Base-by-base conservation (phyloP, 2,329 filamentous ascomycete species). In the Ophiosphaerella herpotricha region DNA sequence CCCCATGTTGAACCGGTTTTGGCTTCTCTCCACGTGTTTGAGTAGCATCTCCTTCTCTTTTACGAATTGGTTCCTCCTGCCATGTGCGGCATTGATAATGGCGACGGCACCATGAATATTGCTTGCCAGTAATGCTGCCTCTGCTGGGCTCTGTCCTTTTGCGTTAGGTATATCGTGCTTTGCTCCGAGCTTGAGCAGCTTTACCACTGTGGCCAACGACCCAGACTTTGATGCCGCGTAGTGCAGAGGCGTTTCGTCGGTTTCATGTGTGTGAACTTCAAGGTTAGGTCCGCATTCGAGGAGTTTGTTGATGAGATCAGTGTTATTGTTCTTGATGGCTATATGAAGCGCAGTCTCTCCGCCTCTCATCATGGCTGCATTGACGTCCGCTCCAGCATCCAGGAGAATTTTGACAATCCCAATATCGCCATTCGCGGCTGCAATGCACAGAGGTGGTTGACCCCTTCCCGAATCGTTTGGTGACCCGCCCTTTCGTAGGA, bases 11-110 rank as follows among this genome's bases (percentile, higher is more conserved):
- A 61, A 61, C 12, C 60, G 59, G 4, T 58, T 61, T 29, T 62
- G 55, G 12, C 59, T 55, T n/a, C 60, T 63, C 31, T 68, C 58
- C 2, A 68, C 62, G 50, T 69, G 61, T 36, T 64, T 59, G 31
- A 71, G 43, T 0, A 72, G 52, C 63, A 69, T 56, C 7, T 66
- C 63, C 46, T 66, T 71, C 55, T 70, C 69, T 48, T 71, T 71
- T 1, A 32, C 41, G 1, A 72, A 52, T 35, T 62, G 60, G 34
- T 54, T 57, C 7, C 61, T 54, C 23, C 60, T 65, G 9, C 57
- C 60, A 33, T 63, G 60, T 26, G 69, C 62, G 39, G 61, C 60
- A 18, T 62, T 64, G 41, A 72, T 63, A 38, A 72, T 71, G 1
- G 64, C 61, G 13, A 71, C 59, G 6, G 68, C 65, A 21, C 58